Evolutionary conservation across 2,329 filamentous ascomycete genomes (phyloP), one percentile per base, ranked within the genome.

Genomic region (Pestalotiopsis sp.): DNA sequence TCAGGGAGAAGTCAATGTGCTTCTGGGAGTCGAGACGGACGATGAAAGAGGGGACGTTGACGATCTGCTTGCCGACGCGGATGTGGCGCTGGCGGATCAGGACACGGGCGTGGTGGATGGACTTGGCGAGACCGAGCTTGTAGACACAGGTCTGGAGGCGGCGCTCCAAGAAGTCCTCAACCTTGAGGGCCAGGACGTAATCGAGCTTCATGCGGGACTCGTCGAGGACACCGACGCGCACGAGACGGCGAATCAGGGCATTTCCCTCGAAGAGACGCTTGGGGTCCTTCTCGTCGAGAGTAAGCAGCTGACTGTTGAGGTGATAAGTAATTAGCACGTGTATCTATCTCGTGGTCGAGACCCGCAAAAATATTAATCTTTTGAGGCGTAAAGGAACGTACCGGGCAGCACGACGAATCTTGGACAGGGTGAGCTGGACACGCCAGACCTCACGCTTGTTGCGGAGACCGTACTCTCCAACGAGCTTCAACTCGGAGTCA

Each of bases 391-490:
- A 38, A 52, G 27, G 40, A 69, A 71, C 91, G 81, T 93, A 98
- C 95, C 96, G 96, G 84, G 96, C 96, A 92, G 96, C 96, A 97
- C 96, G 96, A 95, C 96, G 96, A 82, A 99, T 99, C 92, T 98
- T 98, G 89, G 96, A 98, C 83, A 99, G 92, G 82, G 95, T 98
- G 86, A 99, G 92, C 91, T 94, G 92, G 87, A 99, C 96, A 87
- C 96, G 94, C 96, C 96, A 99, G 83, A 99, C 96, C 91, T 99
- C 96, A 90, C 96, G 95, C 94, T 99, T 99, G 91, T 99, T 99
- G 88, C 95, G 93, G 81, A 99, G 94, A 88, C 96, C 96, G 90
- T 97, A 99, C 90, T 99, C 96, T 87, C 96, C 96, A 82, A 99
- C 95, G 86, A 96, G 92, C 93, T 99, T 99, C 87, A 99, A 89